Conservation (phyloP, 1,284 basidiomycete genomes). For the Pseudozyma sp. region DNA sequence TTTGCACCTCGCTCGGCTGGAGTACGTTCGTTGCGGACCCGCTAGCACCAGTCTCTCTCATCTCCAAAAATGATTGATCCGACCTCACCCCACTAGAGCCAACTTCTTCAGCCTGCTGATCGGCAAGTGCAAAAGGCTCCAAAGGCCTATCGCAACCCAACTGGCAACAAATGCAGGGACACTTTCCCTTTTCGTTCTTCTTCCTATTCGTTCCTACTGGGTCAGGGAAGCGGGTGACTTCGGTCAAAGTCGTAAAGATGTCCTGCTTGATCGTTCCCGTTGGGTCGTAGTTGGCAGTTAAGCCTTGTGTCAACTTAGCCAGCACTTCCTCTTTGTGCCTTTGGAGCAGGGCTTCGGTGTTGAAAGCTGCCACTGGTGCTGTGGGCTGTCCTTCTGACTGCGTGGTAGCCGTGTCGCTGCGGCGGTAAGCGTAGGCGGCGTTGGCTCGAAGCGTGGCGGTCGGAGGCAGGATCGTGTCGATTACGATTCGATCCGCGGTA, state of each 20-base stretch:
- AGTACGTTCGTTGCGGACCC: not conserved
- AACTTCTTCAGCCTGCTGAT: not conserved
- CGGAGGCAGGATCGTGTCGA: slow-evolving; percentile 57
- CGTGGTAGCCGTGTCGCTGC: not conserved
- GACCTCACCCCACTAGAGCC: no score
- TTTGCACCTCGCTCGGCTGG: not conserved
- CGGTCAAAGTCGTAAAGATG: slow-evolving; percentile 24
- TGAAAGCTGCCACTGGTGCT: not conserved
- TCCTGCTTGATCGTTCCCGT: slow-evolving; percentile 27
- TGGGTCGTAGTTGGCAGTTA: slow-evolving; percentile 33
- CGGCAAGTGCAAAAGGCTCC: slow-evolving; percentile 2
- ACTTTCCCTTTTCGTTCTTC: slow-evolving; percentile 2
- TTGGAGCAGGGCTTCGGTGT: not conserved
- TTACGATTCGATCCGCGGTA: slow-evolving; percentile 44
- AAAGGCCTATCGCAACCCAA: slow-evolving; percentile 17
- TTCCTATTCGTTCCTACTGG: slow-evolving; percentile 14
- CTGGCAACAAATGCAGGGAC: slow-evolving; percentile 44
- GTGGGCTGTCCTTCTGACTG: no score
- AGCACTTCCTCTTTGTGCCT: slow-evolving; percentile 23
- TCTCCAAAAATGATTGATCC: slow-evolving; percentile 20
- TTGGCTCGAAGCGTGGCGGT: slow-evolving; percentile 16
- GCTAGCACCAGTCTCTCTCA: slow-evolving; percentile 11
- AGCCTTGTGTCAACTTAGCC: not conserved
- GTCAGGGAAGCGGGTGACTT: slow-evolving; percentile 31
- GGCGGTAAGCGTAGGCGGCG: not conserved